Evolutionary conservation across 306 rosid species (phyloP).

Genomic region (Acacia confusa): DNA sequence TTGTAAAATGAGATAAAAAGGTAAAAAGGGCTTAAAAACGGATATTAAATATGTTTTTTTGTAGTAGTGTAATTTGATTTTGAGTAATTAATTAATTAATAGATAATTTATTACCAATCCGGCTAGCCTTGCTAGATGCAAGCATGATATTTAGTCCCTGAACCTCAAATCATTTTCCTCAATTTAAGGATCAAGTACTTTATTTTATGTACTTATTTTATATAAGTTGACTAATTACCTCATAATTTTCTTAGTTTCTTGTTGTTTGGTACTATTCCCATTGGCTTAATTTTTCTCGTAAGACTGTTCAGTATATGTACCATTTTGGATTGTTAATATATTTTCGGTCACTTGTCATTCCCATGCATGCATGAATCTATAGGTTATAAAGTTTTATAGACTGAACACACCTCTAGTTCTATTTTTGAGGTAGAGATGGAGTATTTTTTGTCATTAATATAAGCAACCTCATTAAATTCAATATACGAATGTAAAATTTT

Average conservation of each 20-base stretch:
- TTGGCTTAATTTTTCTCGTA: neutral
- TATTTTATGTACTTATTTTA: neutral
- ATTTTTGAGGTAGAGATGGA: no score
- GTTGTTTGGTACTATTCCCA: neutral
- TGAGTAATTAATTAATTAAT: neutral
- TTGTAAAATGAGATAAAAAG: no score
- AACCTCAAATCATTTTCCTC: neutral
- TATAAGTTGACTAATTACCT: neutral
- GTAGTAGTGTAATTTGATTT: neutral
- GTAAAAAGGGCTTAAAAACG: no score
- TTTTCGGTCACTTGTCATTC: neutral
- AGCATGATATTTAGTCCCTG: neutral
- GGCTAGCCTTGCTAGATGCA: neutral
- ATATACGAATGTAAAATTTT: neutral
- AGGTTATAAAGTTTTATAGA: neutral
- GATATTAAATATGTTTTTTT: no score
- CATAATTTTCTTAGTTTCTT: neutral
- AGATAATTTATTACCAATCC: no score
- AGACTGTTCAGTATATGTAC: neutral
- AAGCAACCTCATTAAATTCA: neutral
- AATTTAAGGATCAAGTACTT: neutral
- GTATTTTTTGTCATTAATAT: no score
- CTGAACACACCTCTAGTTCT: no score
- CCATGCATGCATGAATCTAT: neutral
- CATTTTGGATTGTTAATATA: neutral